Evolutionary conservation across 805 yeast genomes (phyloP), one percentile per base, ranked within the genome.

Genomic region (Wickerhamiella lipophila): DNA sequence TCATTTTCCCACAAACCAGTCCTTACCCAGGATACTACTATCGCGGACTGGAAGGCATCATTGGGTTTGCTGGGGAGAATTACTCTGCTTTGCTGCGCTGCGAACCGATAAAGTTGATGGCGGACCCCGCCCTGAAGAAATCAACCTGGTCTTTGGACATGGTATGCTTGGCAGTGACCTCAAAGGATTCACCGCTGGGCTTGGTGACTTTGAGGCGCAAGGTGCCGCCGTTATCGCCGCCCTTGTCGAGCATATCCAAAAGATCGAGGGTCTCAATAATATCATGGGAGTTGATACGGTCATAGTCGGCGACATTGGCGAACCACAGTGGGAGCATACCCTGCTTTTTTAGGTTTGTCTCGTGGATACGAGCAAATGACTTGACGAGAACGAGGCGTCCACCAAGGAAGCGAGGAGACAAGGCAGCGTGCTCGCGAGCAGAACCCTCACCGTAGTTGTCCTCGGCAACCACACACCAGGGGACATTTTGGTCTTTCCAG

Each of bases 401-500:
- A 52, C 96, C 97, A 41, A 92, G 74, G 72, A 84, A 92, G 68
- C 94, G 77, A 50, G 97, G 98, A 29, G 92, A 85, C 57, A 92
- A 73, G 13, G 97, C 97, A 42, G 98, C 98, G 62, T 89, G 98
- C 67, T 89, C 98, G 76, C 98, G 83, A 27, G 98, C 96, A 45
- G 96, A 88, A 60, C 98, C 98, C 72, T 89, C 98, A 69, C 98
- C 98, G 62, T 89, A 92, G 68, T 89, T 89, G 64, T 92, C 95
- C 66, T 92, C 98, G 49, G 96, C 97, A 55, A 92, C 82, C 41
- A 92, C 96, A 56, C 79, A 75, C 98, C 98, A 89, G 18, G 94
- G 92, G 58, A 83, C 75, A 15, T 67, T 58, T 53, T 85, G 92
- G 46, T 78, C 71, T 65, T 89, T 88, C 96, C 96, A 92, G 66